These are phyloP conservation scores for Pleurotus giganteus DNA, from an alignment of 768 basidiomycete species.

Conservation along the genomic window DNA sequence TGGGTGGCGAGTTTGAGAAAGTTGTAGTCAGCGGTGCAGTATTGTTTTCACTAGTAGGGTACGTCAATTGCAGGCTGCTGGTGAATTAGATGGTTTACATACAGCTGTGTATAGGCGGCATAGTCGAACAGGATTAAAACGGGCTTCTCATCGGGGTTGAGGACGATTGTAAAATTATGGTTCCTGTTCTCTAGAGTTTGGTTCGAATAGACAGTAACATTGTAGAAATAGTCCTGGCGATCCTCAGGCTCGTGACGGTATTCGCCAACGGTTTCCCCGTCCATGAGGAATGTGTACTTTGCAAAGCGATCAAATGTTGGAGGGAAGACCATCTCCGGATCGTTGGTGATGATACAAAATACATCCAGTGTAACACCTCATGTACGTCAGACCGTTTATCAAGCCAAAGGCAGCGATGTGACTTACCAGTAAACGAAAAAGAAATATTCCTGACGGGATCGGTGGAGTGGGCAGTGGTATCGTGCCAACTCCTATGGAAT, in stretches of 20 bases:
- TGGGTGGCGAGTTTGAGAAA: too few species aligned
- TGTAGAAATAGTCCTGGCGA: not conserved
- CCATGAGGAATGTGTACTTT: not conserved
- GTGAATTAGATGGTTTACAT: too few species aligned
- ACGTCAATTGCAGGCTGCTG: too few species aligned
- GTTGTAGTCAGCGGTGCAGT: too few species aligned
- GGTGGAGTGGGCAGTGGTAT: not conserved
- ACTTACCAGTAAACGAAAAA: not conserved
- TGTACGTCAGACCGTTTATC: not conserved
- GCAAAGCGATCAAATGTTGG: not conserved
- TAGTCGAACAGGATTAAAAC: not conserved
- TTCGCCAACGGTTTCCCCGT: not conserved
- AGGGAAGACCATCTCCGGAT: too few species aligned
- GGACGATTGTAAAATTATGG: not conserved
- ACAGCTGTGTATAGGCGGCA: not conserved
- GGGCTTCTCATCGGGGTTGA: not conserved
- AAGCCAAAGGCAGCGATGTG: not conserved
- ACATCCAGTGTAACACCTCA: not conserved
- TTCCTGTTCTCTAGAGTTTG: not conserved
- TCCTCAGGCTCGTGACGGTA: not conserved
- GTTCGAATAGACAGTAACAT: not conserved
- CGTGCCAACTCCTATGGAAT: not conserved
- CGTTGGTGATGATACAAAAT: not conserved
- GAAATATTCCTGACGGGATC: not conserved
- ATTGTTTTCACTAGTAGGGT: too few species aligned